phyloP scores from a whole-genome alignment of 176 grass and related monocot species.

The Oryza brachyantha region DNA sequence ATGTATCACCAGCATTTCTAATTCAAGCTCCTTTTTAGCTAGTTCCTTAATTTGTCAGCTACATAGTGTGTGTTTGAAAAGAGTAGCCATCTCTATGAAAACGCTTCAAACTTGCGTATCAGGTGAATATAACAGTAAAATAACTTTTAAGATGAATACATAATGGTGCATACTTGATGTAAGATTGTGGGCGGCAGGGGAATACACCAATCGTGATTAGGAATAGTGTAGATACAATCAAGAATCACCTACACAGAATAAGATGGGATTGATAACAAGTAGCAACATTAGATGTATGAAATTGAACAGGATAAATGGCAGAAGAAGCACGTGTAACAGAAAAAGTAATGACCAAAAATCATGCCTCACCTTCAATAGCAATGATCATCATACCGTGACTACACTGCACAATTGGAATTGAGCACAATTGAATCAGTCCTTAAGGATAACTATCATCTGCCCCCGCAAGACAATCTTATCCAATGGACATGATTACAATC shows the following conservation, averaged over 20 bases:
- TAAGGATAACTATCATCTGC: constrained; percentile 23
- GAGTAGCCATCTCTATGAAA: neutral
- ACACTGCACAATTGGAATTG: neutral
- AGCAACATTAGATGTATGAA: neutral
- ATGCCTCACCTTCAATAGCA: neutral
- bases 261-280: neutral
- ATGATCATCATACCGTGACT: neutral
- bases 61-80: neutral
- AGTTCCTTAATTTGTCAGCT: constrained; percentile 13
- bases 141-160: neutral
- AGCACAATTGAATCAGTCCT: neutral
- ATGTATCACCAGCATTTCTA: constrained; percentile 39
- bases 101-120: neutral
- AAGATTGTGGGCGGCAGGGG: constrained; percentile 3
- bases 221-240: neutral
- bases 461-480: constrained; percentile 26
- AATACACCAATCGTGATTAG: neutral
- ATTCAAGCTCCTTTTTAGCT: constrained; percentile 30
- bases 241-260: constrained; percentile 14
- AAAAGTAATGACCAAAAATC: constrained; percentile 6
- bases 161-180: neutral
- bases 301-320: neutral
- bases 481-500: constrained; percentile 20
- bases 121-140: neutral
- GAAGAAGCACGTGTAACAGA: neutral